Conservation (phyloP, 208 protist genomes). For the Phytomonas francai region DNA sequence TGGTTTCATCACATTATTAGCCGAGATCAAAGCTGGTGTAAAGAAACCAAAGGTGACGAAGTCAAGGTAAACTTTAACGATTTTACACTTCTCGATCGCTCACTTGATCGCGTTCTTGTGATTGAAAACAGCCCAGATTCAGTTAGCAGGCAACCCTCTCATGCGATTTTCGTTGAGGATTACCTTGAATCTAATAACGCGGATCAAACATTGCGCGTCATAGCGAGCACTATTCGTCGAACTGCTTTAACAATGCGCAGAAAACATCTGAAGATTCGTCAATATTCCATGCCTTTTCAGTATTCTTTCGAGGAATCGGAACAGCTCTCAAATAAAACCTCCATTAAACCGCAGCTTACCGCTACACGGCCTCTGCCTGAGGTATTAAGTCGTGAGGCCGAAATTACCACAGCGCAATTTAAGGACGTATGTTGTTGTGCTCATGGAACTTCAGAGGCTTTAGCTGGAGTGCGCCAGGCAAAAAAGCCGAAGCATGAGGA, state of each 20-base stretch:
- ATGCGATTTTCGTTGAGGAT: slow-evolving; percentile 68
- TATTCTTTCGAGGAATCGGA: too few relatives aligned
- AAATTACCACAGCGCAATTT: too few relatives aligned
- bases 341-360: too few relatives aligned
- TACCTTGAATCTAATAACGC: slow-evolving; percentile 34
- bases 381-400: too few relatives aligned
- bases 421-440: too few relatives aligned
- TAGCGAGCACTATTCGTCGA: too few relatives aligned
- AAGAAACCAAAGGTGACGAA: slow-evolving; percentile 5
- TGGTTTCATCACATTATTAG: slow-evolving; percentile 83
- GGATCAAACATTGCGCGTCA: slow-evolving; percentile 44
- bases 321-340: too few relatives aligned
- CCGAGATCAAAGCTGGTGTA: slow-evolving; percentile 63
- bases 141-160: slow-evolving; percentile 34
- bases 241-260: too few relatives aligned
- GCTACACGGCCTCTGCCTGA: too few relatives aligned
- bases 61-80: slow-evolving; percentile 38
- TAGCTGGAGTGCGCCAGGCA: neutral
- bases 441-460: too few relatives aligned
- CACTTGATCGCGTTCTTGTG: slow-evolving; percentile 41
- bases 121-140: slow-evolving; percentile 82
- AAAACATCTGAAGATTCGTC: too few relatives aligned
- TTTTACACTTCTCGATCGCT: slow-evolving; percentile 39
- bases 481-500: neutral
- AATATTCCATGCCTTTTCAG: too few relatives aligned